A percentile compares a stretch with the other conserved stretches of the same genome.
Evolutionary conservation across 2,329 filamentous ascomycete genomes (phyloP).

Genomic region (Hypoxylon sp.): DNA sequence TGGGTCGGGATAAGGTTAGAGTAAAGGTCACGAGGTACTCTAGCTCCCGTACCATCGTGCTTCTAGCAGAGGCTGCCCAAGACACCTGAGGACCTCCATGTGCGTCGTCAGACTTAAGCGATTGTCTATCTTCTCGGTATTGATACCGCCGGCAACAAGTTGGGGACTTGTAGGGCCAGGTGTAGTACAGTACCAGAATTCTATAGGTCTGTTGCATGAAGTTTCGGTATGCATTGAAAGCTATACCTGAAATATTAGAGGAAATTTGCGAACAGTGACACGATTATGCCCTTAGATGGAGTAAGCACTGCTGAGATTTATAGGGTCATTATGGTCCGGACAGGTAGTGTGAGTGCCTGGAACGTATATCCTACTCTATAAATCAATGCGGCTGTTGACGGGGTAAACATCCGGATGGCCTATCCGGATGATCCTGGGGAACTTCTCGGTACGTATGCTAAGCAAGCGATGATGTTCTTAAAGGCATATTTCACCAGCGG

Average conservation of each 20-base stretch:
- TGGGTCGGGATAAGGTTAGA: constrained; percentile 6
- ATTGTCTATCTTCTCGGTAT: not conserved
- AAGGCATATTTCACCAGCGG: not conserved
- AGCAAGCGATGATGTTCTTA: constrained; percentile 6
- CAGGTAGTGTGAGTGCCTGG: constrained; percentile 8
- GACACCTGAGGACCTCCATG: constrained; percentile 2
- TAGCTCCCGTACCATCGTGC: constrained; percentile 9
- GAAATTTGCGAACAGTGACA: not conserved
- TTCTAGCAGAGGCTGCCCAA: constrained; percentile 6
- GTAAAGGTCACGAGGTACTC: not conserved
- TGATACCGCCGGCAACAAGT: not conserved
- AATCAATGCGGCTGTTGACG: constrained; percentile 34
- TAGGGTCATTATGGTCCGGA: not conserved
- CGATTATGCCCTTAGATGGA: constrained; percentile 9
- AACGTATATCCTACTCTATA: constrained; percentile 15
- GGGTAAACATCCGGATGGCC: constrained; percentile 29
- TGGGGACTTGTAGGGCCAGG: not conserved
- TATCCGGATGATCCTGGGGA: constrained; percentile 4
- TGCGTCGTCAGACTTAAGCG: constrained; percentile 2
- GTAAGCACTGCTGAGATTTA: constrained; percentile 1
- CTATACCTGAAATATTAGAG: not conserved
- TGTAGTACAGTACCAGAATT: not conserved
- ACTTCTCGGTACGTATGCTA: constrained; percentile 11
- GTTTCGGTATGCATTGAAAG: not conserved
- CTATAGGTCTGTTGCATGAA: not conserved